phyloP scores from a whole-genome alignment of 2,329 filamentous ascomycete genomes.

The Ilyonectria robusta region DNA sequence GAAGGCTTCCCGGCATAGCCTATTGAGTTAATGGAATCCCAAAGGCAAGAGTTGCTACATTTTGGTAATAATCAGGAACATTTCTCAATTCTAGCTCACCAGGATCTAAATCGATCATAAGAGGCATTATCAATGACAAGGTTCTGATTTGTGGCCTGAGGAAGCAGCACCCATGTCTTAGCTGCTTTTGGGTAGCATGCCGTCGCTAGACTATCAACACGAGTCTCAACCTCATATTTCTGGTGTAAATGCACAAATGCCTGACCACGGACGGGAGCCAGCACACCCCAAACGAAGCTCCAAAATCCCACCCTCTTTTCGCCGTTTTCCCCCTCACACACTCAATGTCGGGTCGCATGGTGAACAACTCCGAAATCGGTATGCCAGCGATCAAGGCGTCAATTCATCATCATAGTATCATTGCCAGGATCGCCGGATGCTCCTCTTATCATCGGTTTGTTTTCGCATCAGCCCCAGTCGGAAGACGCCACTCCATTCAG shows the following conservation, averaged over 20 bases:
- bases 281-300: constrained; percentile 35
- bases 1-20: not conserved
- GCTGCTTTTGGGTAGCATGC: constrained; percentile 44
- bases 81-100: not conserved
- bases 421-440: not conserved
- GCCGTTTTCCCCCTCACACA: constrained; percentile 33
- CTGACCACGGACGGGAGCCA: constrained; percentile 36
- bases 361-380: not conserved
- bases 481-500: constrained; percentile 8
- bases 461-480: constrained; percentile 6
- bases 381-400: not conserved
- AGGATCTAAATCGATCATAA: not conserved
- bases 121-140: constrained; percentile 7
- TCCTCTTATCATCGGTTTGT: constrained; percentile 1
- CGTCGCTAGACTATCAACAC: constrained; percentile 38
- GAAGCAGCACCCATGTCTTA: constrained; percentile 35
- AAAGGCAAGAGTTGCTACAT: not conserved
- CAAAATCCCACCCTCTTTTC: constrained; percentile 35
- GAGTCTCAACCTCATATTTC: constrained; percentile 49
- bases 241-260: constrained; percentile 51
- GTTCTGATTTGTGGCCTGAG: constrained; percentile 28
- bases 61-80: no score
- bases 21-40: not conserved
- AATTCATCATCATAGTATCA: not conserved
- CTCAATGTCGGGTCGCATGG: constrained; percentile 17